Conservation (phyloP, 768 basidiomycete species). For the Boletus coccyginus region DNA sequence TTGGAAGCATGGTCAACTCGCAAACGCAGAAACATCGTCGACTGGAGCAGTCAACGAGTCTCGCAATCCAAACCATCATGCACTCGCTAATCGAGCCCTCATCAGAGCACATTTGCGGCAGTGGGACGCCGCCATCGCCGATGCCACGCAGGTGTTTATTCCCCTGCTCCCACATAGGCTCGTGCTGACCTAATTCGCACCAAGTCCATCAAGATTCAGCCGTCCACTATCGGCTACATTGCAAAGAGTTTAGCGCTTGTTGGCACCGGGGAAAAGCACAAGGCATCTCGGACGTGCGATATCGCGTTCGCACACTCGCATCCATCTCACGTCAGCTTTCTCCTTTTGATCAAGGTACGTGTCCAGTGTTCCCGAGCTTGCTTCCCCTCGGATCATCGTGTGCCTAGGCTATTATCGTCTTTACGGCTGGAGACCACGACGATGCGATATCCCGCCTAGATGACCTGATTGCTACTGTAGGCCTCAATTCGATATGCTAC, state of each 20-base stretch:
- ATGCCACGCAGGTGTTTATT: not conserved
- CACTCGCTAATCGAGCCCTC: not conserved
- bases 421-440: not conserved
- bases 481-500: not conserved
- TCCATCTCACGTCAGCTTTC: not conserved
- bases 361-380: not conserved
- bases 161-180: not conserved
- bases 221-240: not conserved
- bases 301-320: not conserved
- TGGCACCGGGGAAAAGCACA: not conserved
- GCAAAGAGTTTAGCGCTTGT: not conserved
- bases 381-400: accelerated
- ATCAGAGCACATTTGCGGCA: not conserved
- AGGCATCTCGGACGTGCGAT: not conserved
- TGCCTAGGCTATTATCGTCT: not conserved
- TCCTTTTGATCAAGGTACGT: not conserved
- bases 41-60: not conserved
- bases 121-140: not conserved
- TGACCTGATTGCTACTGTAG: not conserved
- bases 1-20: not conserved
- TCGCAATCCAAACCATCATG: not conserved
- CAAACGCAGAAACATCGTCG: not conserved
- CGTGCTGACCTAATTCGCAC: not conserved
- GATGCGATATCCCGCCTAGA: not conserved
- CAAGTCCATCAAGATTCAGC: not conserved